Evolutionary conservation across 768 basidiomycete genomes (phyloP), one percentile per base, ranked within the genome.

Genomic region (Coprinopsis strossmayeri): DNA sequence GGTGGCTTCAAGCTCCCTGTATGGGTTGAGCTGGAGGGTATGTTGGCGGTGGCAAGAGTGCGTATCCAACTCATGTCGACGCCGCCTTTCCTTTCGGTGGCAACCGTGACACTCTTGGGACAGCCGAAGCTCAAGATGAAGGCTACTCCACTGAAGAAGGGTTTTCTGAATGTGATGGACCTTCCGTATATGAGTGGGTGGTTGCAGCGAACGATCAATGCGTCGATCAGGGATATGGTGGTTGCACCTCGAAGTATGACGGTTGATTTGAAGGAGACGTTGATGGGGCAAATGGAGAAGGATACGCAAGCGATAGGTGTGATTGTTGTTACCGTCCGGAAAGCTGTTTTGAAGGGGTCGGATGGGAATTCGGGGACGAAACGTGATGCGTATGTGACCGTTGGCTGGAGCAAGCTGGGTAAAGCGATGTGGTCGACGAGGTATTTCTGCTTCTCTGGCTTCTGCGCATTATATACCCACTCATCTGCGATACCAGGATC

Each of bases 101-200:
- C 73, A 57, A 74, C 74, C 0, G 28, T 88, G 52, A 81, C 86
- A 0, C 66, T 91, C 13, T 77, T 88, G 54, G 87, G 87, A 15
- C 76, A 85, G 4, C 88, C 88, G 0, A 70, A 73, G 30, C 75
- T 85, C 34, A 76, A 76, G 18, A 68, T 85, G 25, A 79, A 78
- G 17, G 84, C 79, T 39, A 78, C 80, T 1, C 84, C 87, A 0
- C 69, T 89, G 53, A 68, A 76, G 38, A 75, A 71, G 53, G 61
- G 70, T 5, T 75, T 87, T n/a, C 72, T 85, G 13, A 87, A 89
- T 59, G 69, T 90, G n/a, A 81, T 90, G 72, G 82, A 90, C 62
- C 60, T 90, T 1, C 87, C 87, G 0, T 75, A 81, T 45, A 64
- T 91, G 43, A 82, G 78, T 1, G 70, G 73, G 0, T 89, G 86